Evolutionary conservation across 2,329 filamentous ascomycete genomes (phyloP).

Genomic region (Fusarium sterilihyphosum): DNA sequence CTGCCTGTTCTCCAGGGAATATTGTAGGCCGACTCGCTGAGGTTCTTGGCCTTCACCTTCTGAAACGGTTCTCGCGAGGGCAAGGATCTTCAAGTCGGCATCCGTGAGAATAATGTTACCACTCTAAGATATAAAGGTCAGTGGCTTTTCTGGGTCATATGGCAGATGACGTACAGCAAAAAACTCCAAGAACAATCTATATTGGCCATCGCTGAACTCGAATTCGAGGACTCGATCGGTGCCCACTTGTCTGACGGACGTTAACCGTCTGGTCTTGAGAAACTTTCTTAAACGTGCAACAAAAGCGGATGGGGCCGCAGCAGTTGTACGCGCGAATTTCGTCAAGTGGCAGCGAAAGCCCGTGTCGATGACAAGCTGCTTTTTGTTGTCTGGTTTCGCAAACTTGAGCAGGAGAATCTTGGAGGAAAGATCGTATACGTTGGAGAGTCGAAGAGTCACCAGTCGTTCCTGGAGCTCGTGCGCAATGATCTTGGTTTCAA

Average conservation of each 20-base stretch:
- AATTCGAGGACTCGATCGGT: slow-evolving; percentile 95
- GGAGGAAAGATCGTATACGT: slow-evolving; percentile 95
- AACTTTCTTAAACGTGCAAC: slow-evolving; percentile 86
- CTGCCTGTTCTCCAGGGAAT: slow-evolving; percentile 83
- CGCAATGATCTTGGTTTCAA: slow-evolving; percentile 77
- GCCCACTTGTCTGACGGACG: slow-evolving; percentile 83
- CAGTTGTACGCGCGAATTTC: slow-evolving; percentile 86
- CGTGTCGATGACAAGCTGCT: slow-evolving; percentile 91
- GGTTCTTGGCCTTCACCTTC: slow-evolving; percentile 87
- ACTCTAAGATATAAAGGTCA: slow-evolving; percentile 55
- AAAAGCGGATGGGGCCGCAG: slow-evolving; percentile 84
- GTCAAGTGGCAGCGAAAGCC: slow-evolving; percentile 97
- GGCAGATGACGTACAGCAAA: slow-evolving; percentile 70
- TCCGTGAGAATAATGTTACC: slow-evolving; percentile 96
- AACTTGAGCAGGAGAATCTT: slow-evolving; percentile 97
- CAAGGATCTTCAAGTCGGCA: slow-evolving; percentile 81
- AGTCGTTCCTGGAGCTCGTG: slow-evolving; percentile 87
- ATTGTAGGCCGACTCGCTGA: slow-evolving; percentile 79
- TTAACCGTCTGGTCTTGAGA: slow-evolving; percentile 86
- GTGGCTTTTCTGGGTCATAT: neutral
- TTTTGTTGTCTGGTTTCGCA: slow-evolving; percentile 85
- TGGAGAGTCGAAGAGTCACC: slow-evolving; percentile 82
- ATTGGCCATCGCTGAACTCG: slow-evolving; percentile 90
- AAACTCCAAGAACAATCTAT: slow-evolving; percentile 91
- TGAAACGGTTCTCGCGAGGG: slow-evolving; percentile 80